phyloP scores from a whole-genome alignment of 2,329 filamentous ascomycete genomes.

The Xylariaceae sp. region DNA sequence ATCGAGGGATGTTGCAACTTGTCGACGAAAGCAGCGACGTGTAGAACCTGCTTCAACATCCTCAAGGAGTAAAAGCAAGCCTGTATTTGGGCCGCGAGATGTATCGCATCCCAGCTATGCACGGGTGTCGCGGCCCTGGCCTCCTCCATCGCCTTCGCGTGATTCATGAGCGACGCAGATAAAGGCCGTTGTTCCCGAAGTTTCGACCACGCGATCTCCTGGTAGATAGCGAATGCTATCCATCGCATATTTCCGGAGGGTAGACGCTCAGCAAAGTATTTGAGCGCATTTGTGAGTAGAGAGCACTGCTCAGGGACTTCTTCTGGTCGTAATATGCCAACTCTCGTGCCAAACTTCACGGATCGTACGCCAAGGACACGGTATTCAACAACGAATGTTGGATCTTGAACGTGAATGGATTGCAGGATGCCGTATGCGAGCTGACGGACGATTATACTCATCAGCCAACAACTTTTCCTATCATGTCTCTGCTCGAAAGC shows the following conservation, averaged over 20 bases:
- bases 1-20: slow-evolving; percentile 12
- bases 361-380: slow-evolving; percentile 31
- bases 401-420: slow-evolving; percentile 7
- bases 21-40: slow-evolving; percentile 15
- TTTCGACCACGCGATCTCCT: slow-evolving; percentile 33
- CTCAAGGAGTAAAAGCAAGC: slow-evolving; percentile 57
- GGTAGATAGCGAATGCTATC: slow-evolving; percentile 34
- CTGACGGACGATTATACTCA: slow-evolving; percentile 33
- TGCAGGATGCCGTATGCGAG: slow-evolving; percentile 36
- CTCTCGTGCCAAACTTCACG: slow-evolving; percentile 28
- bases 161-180: slow-evolving; percentile 27
- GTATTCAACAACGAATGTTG: slow-evolving; percentile 34
- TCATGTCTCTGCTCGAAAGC: slow-evolving; percentile 22
- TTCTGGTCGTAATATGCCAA: slow-evolving; percentile 25
- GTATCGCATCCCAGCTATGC: slow-evolving; percentile 52
- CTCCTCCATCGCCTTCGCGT: slow-evolving; percentile 5
- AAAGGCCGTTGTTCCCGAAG: slow-evolving; percentile 31
- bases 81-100: slow-evolving; percentile 56
- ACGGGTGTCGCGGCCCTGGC: slow-evolving; percentile 23
- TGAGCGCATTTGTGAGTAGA: slow-evolving; percentile 25
- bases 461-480: slow-evolving; percentile 36
- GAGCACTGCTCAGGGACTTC: slow-evolving; percentile 23
- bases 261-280: slow-evolving; percentile 18
- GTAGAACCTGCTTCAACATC: slow-evolving; percentile 47
- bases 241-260: slow-evolving; percentile 26